Conservation (phyloP, 2,329 filamentous ascomycete species). For the Ilyonectria mors-panacis region DNA sequence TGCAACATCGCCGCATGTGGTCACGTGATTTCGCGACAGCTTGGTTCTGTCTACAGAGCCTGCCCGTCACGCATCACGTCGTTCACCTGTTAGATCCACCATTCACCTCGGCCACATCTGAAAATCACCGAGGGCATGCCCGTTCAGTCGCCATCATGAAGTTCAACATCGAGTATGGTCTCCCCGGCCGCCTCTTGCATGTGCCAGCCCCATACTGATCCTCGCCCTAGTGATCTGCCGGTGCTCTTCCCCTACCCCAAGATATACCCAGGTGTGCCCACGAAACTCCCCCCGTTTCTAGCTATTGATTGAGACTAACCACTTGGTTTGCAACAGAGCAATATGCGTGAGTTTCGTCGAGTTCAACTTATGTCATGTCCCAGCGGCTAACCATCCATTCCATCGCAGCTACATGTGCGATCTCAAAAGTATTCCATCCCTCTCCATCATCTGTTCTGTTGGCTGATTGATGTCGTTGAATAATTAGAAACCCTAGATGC, state of each 20-base stretch:
- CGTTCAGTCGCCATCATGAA: slow-evolving; percentile 58
- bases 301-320: slow-evolving; percentile 30
- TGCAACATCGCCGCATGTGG: neutral
- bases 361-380: neutral
- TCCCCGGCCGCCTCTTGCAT: neutral
- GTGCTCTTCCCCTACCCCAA: slow-evolving; percentile 72
- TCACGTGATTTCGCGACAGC: slow-evolving; percentile 53
- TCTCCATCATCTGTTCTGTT: neutral
- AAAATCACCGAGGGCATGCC: slow-evolving; percentile 35
- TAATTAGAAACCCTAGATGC: slow-evolving; percentile 83
- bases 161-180: slow-evolving; percentile 66
- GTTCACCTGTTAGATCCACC: slow-evolving; percentile 21
- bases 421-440: slow-evolving; percentile 63
- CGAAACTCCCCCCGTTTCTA: neutral
- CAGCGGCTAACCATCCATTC: slow-evolving; percentile 13
- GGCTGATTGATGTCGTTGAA: slow-evolving; percentile 16
- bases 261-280: slow-evolving; percentile 68
- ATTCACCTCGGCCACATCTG: slow-evolving; percentile 23
- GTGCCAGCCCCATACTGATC: slow-evolving; percentile 35
- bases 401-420: slow-evolving; percentile 68
- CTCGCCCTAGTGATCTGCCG: slow-evolving; percentile 65
- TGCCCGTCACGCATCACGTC: slow-evolving; percentile 45
- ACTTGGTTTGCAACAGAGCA: slow-evolving; percentile 57
- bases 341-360: slow-evolving; percentile 63
- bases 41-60: slow-evolving; percentile 39